phyloP scores from a whole-genome alignment of 176 grass and related monocot genomes.

The Musa acuminata region DNA sequence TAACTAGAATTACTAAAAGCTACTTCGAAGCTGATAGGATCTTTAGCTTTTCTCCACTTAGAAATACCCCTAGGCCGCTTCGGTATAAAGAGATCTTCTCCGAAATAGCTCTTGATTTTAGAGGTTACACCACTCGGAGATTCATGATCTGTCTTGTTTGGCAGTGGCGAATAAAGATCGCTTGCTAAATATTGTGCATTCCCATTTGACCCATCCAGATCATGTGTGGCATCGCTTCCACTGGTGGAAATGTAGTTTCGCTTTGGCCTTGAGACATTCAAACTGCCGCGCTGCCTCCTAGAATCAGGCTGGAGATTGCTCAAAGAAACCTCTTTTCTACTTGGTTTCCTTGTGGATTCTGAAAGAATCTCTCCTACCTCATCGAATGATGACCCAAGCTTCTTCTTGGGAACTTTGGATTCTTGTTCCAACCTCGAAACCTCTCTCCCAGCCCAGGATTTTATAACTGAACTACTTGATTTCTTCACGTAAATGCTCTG shows the following conservation, averaged over 20 bases:
- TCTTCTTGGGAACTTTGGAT: slow-evolving; percentile 24
- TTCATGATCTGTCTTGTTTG: slow-evolving; percentile 26
- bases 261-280: slow-evolving; percentile 33
- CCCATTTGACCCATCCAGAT: slow-evolving; percentile 30
- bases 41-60: slow-evolving; percentile 32
- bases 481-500: slow-evolving; percentile 56
- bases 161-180: slow-evolving; percentile 3
- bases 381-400: slow-evolving; percentile 8
- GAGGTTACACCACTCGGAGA: not conserved
- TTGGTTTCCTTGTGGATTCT: slow-evolving; percentile 6
- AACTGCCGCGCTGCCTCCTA: slow-evolving; percentile 43
- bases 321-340: slow-evolving; percentile 31
- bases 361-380: slow-evolving; percentile 13
- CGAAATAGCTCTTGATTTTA: slow-evolving; percentile 34
- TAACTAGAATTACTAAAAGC: slow-evolving; percentile 22
- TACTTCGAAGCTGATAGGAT: slow-evolving; percentile 3
- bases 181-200: not conserved
- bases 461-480: slow-evolving; percentile 19
- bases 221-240: slow-evolving; percentile 42
- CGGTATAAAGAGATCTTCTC: slow-evolving; percentile 21
- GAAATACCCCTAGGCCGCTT: slow-evolving; percentile 40
- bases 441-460: slow-evolving; percentile 36
- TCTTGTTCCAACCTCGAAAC: slow-evolving; percentile 26
- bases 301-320: slow-evolving; percentile 31
- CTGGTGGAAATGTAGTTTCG: slow-evolving; percentile 25